Evolutionary conservation across 1,284 basidiomycete species (phyloP), one percentile per base, ranked within the genome.

Genomic region (Moesziomyces parantarcticus): DNA sequence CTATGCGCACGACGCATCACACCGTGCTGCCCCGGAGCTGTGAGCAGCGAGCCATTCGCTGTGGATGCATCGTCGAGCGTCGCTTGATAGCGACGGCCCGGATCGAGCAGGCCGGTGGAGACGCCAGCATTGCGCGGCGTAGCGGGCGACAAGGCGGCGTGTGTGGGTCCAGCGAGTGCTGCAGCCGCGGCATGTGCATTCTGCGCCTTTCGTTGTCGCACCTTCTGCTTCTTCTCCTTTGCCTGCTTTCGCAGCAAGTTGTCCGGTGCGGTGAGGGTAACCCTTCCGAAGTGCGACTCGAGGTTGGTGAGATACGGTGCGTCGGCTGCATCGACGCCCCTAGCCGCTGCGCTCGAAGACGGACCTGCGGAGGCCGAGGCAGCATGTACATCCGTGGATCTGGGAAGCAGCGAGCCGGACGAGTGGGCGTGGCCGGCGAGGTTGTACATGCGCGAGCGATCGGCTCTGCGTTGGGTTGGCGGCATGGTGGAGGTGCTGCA

Each of bases 241-340:
- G 77, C 76, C 62, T 77, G 65, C 49, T 74, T 74, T n/a, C 75
- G 49, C 22, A 80, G 55, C 29, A 82, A 71, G 34, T 82, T 82
- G 60, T 82, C 80, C n/a, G 80, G 80, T 0, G 80, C 79, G 5
- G 78, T 81, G 18, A 82, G 69, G 3, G 79, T 82, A 36, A 81
- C 67, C 22, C 80, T 57, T 18, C 80, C 80, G 20, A 75, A 68
- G 47, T 80, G 76, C 16, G 62, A 68, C 40, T 80, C 80, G 42
- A 76, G 51, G 23, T 78, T 75, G 20, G 78, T 75, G 14, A 81
- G 76, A 39, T 75, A 77, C 3, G 79, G 79, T 11, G 76, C 78
- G 25, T 77, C 75, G 16, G 67, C 25, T 21, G 71, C 71, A 8
- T 69, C 59, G 3, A 63, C 66, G 10, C 40, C 49, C 36, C 59